Percentiles rank a stretch among this genome's conserved stretches.
Evolutionary conservation across 2,329 filamentous ascomycete genomes (phyloP).

Genomic region (Didymella pinodella): DNA sequence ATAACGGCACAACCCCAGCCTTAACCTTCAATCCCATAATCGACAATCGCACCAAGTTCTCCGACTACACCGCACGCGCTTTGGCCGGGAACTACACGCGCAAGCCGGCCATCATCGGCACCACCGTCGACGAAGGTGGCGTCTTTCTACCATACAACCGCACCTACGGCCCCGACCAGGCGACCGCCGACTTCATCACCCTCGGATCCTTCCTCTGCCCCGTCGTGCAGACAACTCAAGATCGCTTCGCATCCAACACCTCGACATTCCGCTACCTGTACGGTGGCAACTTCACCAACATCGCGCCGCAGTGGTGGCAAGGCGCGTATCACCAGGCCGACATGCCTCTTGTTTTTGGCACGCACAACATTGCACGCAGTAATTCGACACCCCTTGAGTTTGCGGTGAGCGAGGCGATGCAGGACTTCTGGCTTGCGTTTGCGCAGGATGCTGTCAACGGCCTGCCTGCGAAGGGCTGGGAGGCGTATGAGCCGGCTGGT

Average conservation of each 20-base stretch:
- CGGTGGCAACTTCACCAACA: slow-evolving; percentile 49
- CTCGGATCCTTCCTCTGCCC: slow-evolving; percentile 44
- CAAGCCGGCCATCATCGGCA: slow-evolving; percentile 50
- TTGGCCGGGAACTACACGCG: slow-evolving; percentile 38
- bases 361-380: slow-evolving; percentile 39
- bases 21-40: slow-evolving; percentile 40
- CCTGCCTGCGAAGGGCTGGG: slow-evolving; percentile 45
- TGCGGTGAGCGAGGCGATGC: slow-evolving; percentile 46
- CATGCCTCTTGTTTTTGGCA: slow-evolving; percentile 49
- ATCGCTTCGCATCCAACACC: slow-evolving; percentile 34
- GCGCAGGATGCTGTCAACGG: slow-evolving; percentile 42
- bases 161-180: slow-evolving; percentile 38
- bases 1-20: slow-evolving; percentile 35
- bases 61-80: slow-evolving; percentile 46
- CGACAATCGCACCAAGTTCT: slow-evolving; percentile 46
- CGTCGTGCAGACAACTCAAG: slow-evolving; percentile 35
- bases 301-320: slow-evolving; percentile 45
- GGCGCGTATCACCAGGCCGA: slow-evolving; percentile 50
- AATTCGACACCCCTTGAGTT: slow-evolving; percentile 41
- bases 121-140: slow-evolving; percentile 45
- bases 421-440: slow-evolving; percentile 51
- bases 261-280: slow-evolving; percentile 51
- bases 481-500: slow-evolving; percentile 38
- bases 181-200: slow-evolving; percentile 31
- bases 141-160: slow-evolving; percentile 44